phyloP scores from a whole-genome alignment of 345 rosid genomes.

The Cochlearia excelsa region DNA sequence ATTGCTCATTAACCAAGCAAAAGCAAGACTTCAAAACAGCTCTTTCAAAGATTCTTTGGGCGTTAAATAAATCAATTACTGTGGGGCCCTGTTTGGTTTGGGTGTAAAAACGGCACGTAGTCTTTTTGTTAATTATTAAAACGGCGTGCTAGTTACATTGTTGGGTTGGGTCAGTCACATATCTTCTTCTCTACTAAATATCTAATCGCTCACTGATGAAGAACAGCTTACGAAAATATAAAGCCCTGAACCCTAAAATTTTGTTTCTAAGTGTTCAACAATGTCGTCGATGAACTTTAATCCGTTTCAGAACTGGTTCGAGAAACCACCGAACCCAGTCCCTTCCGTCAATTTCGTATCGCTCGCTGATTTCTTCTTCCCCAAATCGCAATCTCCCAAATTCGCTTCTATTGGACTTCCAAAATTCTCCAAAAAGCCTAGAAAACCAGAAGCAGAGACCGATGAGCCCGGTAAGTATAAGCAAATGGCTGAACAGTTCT shows the following conservation, averaged over 20 bases:
- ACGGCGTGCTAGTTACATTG: slow-evolving; percentile 9
- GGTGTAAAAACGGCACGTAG: background rate
- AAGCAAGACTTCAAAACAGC: too few relatives aligned
- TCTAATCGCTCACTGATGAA: background rate
- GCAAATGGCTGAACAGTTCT: too few relatives aligned
- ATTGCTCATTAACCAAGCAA: background rate
- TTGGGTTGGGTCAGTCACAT: background rate
- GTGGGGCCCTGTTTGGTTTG: background rate
- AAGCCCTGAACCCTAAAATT: slow-evolving; percentile 32
- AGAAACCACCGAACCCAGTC: slow-evolving; percentile 62
- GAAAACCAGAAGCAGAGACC: too few relatives aligned
- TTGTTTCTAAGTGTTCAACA: background rate
- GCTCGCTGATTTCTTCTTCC: too few relatives aligned
- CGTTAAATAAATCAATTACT: slow-evolving; percentile 16
- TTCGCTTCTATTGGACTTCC: too few relatives aligned
- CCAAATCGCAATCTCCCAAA: too few relatives aligned
- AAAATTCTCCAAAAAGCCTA: too few relatives aligned
- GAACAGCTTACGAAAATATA: background rate
- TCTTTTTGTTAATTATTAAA: background rate
- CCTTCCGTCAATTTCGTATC: slow-evolving; percentile 23
- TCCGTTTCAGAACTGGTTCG: slow-evolving; percentile 78
- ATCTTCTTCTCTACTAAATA: slow-evolving; percentile 24
- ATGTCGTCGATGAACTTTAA: slow-evolving; percentile 81
- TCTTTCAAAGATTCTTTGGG: slow-evolving; percentile 22
- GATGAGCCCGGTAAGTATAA: too few relatives aligned